A percentile compares a stretch with the other conserved stretches of the same genome.
phyloP scores from a whole-genome alignment of 169 alveolate genomes.

The Theileria equi region DNA sequence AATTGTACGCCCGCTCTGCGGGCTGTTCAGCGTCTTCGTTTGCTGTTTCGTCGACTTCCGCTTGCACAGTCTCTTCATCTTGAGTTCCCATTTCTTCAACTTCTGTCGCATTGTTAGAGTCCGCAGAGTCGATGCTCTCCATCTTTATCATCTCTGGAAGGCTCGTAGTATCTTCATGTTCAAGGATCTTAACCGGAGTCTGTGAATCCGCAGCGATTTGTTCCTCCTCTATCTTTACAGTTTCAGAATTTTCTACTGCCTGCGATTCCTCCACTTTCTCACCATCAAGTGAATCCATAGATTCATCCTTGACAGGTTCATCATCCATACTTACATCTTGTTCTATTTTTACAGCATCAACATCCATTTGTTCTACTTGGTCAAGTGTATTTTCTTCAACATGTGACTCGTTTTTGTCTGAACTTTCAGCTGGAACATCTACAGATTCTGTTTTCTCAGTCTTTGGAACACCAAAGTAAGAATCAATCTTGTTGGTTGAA shows the following conservation, averaged over 20 bases:
- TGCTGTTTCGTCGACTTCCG: neutral
- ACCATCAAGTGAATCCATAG: slow-evolving; percentile 1
- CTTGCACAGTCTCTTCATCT: neutral
- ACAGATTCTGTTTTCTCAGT: neutral
- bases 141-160: no score
- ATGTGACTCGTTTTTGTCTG: neutral
- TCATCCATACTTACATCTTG: neutral
- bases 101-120: no score
- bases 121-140: no score
- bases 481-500: neutral
- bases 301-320: neutral
- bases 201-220: no score
- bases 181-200: no score
- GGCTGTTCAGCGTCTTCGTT: neutral
- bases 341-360: slow-evolving; percentile 15
- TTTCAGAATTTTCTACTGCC: no score
- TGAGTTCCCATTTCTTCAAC: neutral
- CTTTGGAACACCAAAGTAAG: neutral
- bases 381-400: slow-evolving; percentile 2
- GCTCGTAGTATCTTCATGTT: no score
- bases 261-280: no score
- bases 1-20: neutral
- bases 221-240: no score
- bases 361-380: slow-evolving; percentile 9
- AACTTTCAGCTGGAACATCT: neutral